A percentile compares a stretch with the other conserved stretches of the same genome.
phyloP scores from a whole-genome alignment of 106 monocot genomes.

The Phalaenopsis aphrodite region DNA sequence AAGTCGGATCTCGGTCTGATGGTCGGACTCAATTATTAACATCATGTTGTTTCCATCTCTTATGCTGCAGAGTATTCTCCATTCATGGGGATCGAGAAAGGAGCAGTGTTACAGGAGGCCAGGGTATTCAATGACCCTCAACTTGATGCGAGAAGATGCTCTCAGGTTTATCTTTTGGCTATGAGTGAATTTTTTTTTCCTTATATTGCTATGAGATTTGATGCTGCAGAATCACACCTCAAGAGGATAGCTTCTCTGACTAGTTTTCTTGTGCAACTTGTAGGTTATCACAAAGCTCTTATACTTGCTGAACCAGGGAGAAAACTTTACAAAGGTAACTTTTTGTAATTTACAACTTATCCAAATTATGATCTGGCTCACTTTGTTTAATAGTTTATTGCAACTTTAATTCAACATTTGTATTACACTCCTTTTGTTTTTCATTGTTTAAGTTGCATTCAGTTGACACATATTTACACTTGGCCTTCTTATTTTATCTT shows the following conservation, averaged over 20 bases:
- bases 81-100: constrained; percentile 93
- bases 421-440: neutral
- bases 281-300: constrained; percentile 91
- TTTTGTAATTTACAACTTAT: neutral
- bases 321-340: constrained; percentile 82
- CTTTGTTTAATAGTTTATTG: neutral
- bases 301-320: constrained; percentile 93
- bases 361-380: neutral
- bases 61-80: constrained; percentile 77
- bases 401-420: neutral
- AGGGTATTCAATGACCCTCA: constrained; percentile 96
- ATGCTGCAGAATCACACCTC: neutral
- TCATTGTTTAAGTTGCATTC: neutral
- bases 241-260: neutral
- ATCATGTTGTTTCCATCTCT: constrained; percentile 8
- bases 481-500: neutral
- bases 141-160: constrained; percentile 88
- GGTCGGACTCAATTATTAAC: neutral
- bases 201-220: neutral
- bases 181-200: neutral
- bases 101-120: constrained; percentile 91
- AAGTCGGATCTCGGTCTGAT: constrained; percentile 17
- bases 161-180: constrained; percentile 57
- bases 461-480: neutral
- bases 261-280: neutral